Conservation (phyloP, 1,284 basidiomycete species). For the Leccinum cinnamomeum region DNA sequence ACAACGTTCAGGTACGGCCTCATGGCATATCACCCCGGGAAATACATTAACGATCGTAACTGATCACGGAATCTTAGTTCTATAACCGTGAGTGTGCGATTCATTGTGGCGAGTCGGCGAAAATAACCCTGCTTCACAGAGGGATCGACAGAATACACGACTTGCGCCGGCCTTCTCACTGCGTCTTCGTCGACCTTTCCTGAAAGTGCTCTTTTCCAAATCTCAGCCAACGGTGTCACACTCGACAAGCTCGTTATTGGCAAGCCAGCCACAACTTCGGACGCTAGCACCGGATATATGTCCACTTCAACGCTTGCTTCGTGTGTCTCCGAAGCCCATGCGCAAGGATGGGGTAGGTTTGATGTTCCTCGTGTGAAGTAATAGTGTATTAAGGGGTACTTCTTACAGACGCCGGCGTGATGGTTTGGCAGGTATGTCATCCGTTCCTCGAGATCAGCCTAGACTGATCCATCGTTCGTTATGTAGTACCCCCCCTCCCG, state of each 20-base stretch:
- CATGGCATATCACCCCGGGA: neutral
- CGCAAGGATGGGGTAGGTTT: neutral
- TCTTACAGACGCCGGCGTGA: slow-evolving; percentile 47
- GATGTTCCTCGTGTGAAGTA: slow-evolving; percentile 33
- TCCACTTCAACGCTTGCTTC: neutral
- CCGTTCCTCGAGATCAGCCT: slow-evolving; percentile 18
- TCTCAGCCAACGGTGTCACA: slow-evolving; percentile 10
- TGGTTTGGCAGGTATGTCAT: slow-evolving; percentile 38
- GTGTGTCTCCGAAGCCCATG: neutral
- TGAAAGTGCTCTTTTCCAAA: neutral
- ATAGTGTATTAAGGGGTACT: neutral
- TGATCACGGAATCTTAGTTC: slow-evolving; percentile 39
- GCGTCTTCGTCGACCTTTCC: neutral
- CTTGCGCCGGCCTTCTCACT: neutral
- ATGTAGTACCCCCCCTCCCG: slow-evolving; percentile 5
- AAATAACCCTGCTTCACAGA: neutral
- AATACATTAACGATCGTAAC: neutral
- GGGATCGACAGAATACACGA: neutral
- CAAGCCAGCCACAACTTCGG: slow-evolving; percentile 53
- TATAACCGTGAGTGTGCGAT: slow-evolving; percentile 53
- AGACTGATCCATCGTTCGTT: slow-evolving; percentile 35
- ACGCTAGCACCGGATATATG: slow-evolving; percentile 51
- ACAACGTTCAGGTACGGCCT: slow-evolving; percentile 43
- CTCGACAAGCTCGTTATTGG: slow-evolving; percentile 59
- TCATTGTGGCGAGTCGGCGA: neutral